Percentiles rank a stretch among this genome's conserved stretches.
These are phyloP conservation scores for Hepatocystis sp. DNA, from an alignment of 169 alveolate species.

Conservation along the genomic window DNA sequence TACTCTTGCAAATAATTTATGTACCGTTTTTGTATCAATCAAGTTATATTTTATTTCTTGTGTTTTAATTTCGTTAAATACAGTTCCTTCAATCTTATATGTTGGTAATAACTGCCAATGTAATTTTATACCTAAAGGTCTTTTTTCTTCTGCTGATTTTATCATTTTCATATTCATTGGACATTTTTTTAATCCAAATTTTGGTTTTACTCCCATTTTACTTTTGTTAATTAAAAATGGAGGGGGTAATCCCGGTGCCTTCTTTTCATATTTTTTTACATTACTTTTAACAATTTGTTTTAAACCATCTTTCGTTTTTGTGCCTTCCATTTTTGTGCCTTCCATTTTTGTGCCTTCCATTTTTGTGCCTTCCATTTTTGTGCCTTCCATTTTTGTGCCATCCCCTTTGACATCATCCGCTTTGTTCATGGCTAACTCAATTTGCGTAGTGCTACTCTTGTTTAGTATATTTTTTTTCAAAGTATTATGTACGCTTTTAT, in stretches of 20 bases:
- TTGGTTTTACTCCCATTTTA: conserved; percentile 24
- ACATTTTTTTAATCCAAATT: conserved; percentile 58
- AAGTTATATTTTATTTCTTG: conserved; percentile 66
- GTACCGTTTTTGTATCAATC: conserved; percentile 73
- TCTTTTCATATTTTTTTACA: conserved; percentile 60
- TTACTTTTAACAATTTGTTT: neutral
- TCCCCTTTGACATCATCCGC: neutral
- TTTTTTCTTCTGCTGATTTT: conserved; percentile 40
- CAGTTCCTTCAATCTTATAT: conserved; percentile 76
- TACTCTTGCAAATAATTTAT: conserved; percentile 63
- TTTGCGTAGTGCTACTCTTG: too few species aligned
- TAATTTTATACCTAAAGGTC: conserved; percentile 72
- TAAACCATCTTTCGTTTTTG: neutral
- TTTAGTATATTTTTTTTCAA: too few species aligned
- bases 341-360: too few species aligned
- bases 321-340: too few species aligned
- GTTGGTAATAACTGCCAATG: conserved; percentile 77
- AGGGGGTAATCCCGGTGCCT: conserved; percentile 44
- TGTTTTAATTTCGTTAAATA: conserved; percentile 65
- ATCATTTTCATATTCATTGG: conserved; percentile 18
- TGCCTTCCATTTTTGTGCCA: neutral
- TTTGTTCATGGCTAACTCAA: too few species aligned
- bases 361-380: too few species aligned
- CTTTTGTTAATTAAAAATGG: conserved; percentile 24
- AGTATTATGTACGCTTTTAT: neutral